Evolutionary conservation across 2,329 filamentous ascomycete genomes (phyloP).

Genomic region (Gremmenia infestans): DNA sequence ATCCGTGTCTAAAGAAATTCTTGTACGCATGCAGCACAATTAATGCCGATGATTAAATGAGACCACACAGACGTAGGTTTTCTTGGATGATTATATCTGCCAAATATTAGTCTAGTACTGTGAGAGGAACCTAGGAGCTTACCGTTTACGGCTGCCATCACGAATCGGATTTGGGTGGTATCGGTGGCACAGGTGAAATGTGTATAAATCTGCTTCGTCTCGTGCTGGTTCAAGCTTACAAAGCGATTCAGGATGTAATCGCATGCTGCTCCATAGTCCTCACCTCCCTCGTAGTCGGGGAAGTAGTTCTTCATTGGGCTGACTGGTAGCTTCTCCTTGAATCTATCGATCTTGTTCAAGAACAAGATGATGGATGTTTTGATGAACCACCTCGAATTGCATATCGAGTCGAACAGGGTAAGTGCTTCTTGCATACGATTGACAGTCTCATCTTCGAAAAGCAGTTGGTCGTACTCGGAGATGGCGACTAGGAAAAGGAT

Average conservation of each 20-base stretch:
- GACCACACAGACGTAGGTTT: constrained; percentile 92
- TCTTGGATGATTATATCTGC: constrained; percentile 99
- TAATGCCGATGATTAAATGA: constrained; percentile 60
- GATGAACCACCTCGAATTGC: constrained; percentile 86
- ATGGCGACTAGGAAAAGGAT: constrained; percentile 92
- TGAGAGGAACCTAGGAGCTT: constrained; percentile 34
- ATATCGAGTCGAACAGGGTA: constrained; percentile 82
- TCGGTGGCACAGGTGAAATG: constrained; percentile 99
- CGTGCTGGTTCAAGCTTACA: constrained; percentile 96
- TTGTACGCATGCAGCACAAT: constrained; percentile 11
- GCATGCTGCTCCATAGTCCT: constrained; percentile 92
- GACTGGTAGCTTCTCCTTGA: constrained; percentile 78
- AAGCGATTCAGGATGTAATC: constrained; percentile 99
- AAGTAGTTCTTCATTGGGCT: constrained; percentile 88
- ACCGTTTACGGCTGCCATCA: constrained; percentile 99
- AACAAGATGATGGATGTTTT: constrained; percentile 86
- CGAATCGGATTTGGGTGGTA: constrained; percentile 97
- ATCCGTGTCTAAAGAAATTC: constrained; percentile 22
- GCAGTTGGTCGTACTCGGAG: constrained; percentile 92
- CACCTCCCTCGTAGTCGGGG: constrained; percentile 87
- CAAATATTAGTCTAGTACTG: constrained; percentile 37
- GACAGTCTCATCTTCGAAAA: constrained; percentile 95
- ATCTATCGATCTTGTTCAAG: constrained; percentile 86
- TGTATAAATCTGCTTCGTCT: constrained; percentile 99
- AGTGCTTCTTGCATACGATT: constrained; percentile 90